These are phyloP conservation scores for Argentina anserina DNA, from an alignment of 306 rosid genomes.

Conservation along the genomic window DNA sequence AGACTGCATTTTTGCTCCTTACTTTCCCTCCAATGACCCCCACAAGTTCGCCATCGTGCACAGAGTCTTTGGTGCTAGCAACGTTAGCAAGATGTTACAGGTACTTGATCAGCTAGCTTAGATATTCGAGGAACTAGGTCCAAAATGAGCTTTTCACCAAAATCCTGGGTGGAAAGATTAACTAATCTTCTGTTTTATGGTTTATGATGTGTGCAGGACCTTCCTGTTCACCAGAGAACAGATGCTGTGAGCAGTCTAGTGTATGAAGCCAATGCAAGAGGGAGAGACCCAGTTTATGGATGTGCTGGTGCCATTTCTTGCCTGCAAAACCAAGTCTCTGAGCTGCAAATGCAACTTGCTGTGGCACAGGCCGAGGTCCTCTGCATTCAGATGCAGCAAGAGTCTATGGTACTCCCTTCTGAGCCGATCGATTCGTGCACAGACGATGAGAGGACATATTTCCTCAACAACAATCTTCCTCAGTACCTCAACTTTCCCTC, in stretches of 20 bases:
- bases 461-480: constrained; percentile 35
- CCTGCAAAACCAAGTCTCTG: constrained; percentile 78
- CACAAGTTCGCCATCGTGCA: constrained; percentile 88
- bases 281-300: constrained; percentile 87
- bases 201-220: constrained; percentile 47
- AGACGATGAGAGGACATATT: constrained; percentile 34
- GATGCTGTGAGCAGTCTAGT: constrained; percentile 95
- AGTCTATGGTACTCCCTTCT: constrained; percentile 32
- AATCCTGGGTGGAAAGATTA: not conserved
- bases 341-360: constrained; percentile 91
- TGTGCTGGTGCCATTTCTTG: constrained; percentile 82
- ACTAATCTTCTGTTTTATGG: not conserved
- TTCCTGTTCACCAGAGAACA: constrained; percentile 66
- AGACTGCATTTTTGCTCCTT: constrained; percentile 87
- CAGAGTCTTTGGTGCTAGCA: constrained; percentile 96
- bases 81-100: constrained; percentile 94
- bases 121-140: not conserved
- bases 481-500: constrained; percentile 52
- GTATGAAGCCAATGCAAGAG: constrained; percentile 92
- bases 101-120: constrained; percentile 20
- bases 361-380: constrained; percentile 90
- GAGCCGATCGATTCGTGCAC: constrained; percentile 12
- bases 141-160: not conserved
- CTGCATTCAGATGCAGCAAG: constrained; percentile 77
- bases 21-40: constrained; percentile 82